Base-by-base conservation (phyloP, 148 eudicot species). In the Camellia lanceoleosa region DNA sequence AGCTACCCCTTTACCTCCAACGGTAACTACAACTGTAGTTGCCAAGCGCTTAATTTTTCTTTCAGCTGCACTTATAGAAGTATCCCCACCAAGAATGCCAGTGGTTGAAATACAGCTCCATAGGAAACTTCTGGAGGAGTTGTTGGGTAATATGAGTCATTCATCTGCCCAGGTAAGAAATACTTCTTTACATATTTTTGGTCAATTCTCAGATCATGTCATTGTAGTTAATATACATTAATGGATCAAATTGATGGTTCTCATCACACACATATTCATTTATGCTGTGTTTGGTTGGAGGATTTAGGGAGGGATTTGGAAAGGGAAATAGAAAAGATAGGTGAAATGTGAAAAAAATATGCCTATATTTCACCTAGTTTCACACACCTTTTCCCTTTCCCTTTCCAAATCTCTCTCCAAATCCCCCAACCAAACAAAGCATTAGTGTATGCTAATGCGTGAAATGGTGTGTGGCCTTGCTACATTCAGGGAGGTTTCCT, bases 11-110 rank as follows among this genome's bases (percentile, higher is more conserved):
- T 88, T 97, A 80, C 91, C 97, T 73, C 89, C 90, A 62, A 87
- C 86, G 65, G 97, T 87, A 74, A 87, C 89, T 76, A 89, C 98
- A 64, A 87, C 97, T 75, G 90, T 94, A 81, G 89, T 97, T 79
- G 95, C 94, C 78, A 97, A 97, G 80, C 99, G 98, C 62, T 94
- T 91, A 83, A 81, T 87, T 81, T 92, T 97, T 83, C 92, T 97
- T 82, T 90, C 97, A 76, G 92, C 97, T 82, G 93, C 89, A 47
- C 89, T 97, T 52, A 89, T 88, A 51, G 99, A 97, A 84, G 86
- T 97, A 72, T 97, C 98, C 60, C 90, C 99, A 58, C 88, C 92
- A 19, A 89, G 83, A 73, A 94, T 97, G 99, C 87, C 88, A 16
- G 85, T 87, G 65, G 75, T 82, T 76, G 99, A 97, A 87, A 47